These are phyloP conservation scores for Atkinsonella texensis DNA, from an alignment of 2,329 filamentous ascomycete species.

Conservation along the genomic window DNA sequence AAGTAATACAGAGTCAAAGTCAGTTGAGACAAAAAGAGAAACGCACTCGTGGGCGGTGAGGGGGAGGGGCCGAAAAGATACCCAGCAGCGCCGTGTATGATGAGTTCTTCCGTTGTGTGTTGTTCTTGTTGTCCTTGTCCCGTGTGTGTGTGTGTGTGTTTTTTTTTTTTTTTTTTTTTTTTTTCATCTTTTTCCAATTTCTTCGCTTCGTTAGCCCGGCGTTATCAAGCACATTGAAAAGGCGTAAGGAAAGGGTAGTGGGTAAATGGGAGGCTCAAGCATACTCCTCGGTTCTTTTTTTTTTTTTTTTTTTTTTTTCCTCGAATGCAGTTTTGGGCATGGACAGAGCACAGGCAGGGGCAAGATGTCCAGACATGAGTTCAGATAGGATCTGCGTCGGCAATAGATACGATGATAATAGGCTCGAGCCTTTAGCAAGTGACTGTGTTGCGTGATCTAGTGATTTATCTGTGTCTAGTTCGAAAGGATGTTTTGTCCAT, in stretches of 20 bases:
- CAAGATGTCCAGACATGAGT: background rate
- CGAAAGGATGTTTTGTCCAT: no score
- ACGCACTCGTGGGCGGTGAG: constrained; percentile 1
- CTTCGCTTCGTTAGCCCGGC: constrained; percentile 3
- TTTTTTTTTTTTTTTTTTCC: no score
- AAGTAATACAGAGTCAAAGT: constrained; percentile 16
- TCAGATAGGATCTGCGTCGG: background rate
- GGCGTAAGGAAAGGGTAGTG: constrained; percentile 5
- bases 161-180: background rate
- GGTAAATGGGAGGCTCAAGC: constrained; percentile 1
- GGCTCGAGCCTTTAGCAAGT: no score
- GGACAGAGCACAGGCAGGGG: background rate
- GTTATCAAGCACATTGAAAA: constrained; percentile 3
- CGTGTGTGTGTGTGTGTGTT: no score
- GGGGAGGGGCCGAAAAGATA: constrained; percentile 9
- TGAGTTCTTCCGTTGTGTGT: background rate
- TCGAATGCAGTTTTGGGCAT: background rate
- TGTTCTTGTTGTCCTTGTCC: background rate
- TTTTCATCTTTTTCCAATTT: background rate
- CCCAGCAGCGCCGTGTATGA: constrained; percentile 3
- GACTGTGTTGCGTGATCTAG: no score
- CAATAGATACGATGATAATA: background rate
- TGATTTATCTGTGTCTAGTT: no score
- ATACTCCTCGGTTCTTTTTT: background rate
- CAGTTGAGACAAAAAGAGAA: background rate